These are phyloP conservation scores for Sugiyamaella mastotermitis DNA, from an alignment of 805 yeast genomes.

Conservation along the genomic window DNA sequence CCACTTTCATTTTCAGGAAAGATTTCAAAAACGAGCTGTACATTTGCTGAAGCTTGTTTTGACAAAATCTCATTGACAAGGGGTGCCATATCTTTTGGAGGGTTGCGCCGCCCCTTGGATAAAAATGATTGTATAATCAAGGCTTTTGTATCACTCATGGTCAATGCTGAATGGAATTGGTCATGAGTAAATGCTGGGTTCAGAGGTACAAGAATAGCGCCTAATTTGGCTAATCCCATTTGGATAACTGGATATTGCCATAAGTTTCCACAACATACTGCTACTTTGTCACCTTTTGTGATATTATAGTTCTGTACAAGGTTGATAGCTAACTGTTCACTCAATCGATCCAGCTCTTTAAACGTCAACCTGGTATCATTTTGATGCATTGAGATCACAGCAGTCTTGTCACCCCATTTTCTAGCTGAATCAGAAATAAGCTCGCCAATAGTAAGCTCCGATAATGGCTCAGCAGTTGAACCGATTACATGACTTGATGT, in stretches of 20 bases:
- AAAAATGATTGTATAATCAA: slow-evolving; percentile 21
- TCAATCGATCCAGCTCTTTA: slow-evolving; percentile 17
- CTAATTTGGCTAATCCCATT: slow-evolving; percentile 25
- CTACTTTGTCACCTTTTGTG: slow-evolving; percentile 23
- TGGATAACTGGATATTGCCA: slow-evolving; percentile 28
- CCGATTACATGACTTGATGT: slow-evolving; percentile 14
- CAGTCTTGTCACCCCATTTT: slow-evolving; percentile 14
- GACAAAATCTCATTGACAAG: slow-evolving; percentile 4
- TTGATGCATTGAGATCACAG: slow-evolving; percentile 23
- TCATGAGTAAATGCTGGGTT: slow-evolving; percentile 27
- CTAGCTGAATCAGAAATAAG: slow-evolving; percentile 13
- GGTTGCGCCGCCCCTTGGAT: slow-evolving; percentile 15
- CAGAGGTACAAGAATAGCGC: slow-evolving; percentile 26
- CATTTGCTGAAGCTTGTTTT: background rate
- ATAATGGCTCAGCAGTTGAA: slow-evolving; percentile 13
- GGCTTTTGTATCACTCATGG: slow-evolving; percentile 18
- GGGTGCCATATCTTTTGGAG: slow-evolving; percentile 15
- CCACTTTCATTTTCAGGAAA: background rate
- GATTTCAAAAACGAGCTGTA: slow-evolving; percentile 4
- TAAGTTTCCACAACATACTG: slow-evolving; percentile 26
- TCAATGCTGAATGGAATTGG: slow-evolving; percentile 23
- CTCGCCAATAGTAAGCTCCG: slow-evolving; percentile 12
- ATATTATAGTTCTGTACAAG: slow-evolving; percentile 13
- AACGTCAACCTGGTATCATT: slow-evolving; percentile 15
- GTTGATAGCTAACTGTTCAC: slow-evolving; percentile 18